Base-by-base conservation (phyloP, 148 eudicot species). In the Cornus kousa region DNA sequence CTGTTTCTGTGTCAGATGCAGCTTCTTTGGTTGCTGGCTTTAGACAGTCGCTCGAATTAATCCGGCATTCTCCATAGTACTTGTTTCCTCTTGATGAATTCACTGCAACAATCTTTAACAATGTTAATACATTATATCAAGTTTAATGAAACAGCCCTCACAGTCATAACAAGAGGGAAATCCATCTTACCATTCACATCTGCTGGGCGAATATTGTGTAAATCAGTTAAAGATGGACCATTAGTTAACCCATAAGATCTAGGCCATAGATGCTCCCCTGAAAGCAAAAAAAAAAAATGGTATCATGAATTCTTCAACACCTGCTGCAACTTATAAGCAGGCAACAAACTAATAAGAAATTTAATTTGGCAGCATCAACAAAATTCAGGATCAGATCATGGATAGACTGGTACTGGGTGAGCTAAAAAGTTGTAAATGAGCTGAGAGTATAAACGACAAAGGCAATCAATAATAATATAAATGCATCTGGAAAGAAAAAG, bases 261-360 rank as follows among this genome's bases (percentile, higher is more conserved):
- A 71, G 92, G 92, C 92, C 92, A 89, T 11, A 89, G 80, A 82
- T 89, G 92, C 71, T 89, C 92, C 79, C 90, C 92, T 89, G 81
- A 40, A 74, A n/a, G n/a, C n/a, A n/a, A n/a, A n/a, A n/a, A n/a
- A 66, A 74, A 62, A 16, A 17, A 35, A 17, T 1, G 11, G 28
- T 43, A n/a, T 40, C 64, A 39, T 50, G 31, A 77, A 32, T 55
- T 53, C 14, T 75, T 64, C 13, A n/a, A 75, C 33, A 64, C 55
- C 33, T 39, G 48, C 31, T 62, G 57, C 55, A 37, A 24, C 77
- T n/a, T 14, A 62, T 23, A 75, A 33, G 31, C 22, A 33, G 66
- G 77, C 22, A 22, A 37, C 53, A 40, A 70, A 14, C 24, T 40
- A 20, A 7, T 10, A n/a, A 59, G 11, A 59, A 74, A 37, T 37